Evolutionary conservation across 495 filamentous ascomycete species (phyloP).

Genomic region (Xylaria longipes): DNA sequence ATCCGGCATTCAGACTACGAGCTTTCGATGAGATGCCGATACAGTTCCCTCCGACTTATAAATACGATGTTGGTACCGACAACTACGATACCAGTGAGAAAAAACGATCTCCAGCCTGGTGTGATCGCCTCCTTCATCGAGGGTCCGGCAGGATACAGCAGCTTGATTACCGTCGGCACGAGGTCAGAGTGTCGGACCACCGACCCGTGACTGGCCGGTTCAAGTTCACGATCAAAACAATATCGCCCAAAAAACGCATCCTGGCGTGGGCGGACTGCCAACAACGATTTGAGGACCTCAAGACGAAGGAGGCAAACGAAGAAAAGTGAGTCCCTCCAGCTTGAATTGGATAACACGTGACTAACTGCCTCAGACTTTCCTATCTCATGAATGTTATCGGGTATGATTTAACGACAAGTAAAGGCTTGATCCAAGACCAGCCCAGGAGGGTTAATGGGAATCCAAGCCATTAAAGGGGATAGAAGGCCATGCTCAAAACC

Average conservation of each 20-base stretch:
- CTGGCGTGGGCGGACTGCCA: constrained; percentile 73
- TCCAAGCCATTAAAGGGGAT: constrained; percentile 38
- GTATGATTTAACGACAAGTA: constrained; percentile 51
- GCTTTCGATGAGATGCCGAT: constrained; percentile 87
- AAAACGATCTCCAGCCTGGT: constrained; percentile 95
- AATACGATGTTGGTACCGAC: constrained; percentile 95
- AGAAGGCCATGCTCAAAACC: constrained; percentile 10
- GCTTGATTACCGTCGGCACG: constrained; percentile 84
- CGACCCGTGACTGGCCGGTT: constrained; percentile 89
- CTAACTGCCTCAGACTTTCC: constrained; percentile 46
- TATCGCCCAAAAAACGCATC: constrained; percentile 68
- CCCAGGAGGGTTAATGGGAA: constrained; percentile 41
- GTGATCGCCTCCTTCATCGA: constrained; percentile 88
- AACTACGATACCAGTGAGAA: constrained; percentile 95
- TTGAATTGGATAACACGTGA: neutral
- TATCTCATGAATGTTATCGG: constrained; percentile 55
- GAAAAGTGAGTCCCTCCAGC: constrained; percentile 48
- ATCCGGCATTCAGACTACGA: constrained; percentile 85
- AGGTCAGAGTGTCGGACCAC: constrained; percentile 89
- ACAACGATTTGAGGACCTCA: constrained; percentile 72
- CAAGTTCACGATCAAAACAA: constrained; percentile 79
- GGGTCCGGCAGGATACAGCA: constrained; percentile 84
- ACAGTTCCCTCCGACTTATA: constrained; percentile 94
- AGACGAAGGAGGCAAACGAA: constrained; percentile 67
- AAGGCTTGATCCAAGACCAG: constrained; percentile 45